Evolutionary conservation across 176 grass and related monocot genomes (phyloP).

Genomic region (Areca catechu): DNA sequence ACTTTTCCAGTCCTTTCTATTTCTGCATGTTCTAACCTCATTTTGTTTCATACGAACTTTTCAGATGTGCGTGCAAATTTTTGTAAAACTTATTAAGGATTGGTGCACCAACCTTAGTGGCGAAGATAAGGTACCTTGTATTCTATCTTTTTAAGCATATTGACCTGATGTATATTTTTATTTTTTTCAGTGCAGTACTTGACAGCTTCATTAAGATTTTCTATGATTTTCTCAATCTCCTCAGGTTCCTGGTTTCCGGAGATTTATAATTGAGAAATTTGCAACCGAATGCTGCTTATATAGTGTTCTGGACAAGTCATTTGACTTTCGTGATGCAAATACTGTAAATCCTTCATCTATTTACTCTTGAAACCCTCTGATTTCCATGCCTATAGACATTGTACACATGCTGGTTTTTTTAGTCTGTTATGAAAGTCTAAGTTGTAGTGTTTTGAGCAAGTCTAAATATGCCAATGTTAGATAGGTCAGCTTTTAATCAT

Average conservation of each 20-base stretch:
- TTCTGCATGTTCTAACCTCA: too few relatives aligned
- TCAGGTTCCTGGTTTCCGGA: constrained; percentile 91
- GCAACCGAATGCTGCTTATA: constrained; percentile 71
- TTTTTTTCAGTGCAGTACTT: too few relatives aligned
- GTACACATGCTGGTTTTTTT: too few relatives aligned
- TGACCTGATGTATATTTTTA: too few relatives aligned
- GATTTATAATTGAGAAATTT: constrained; percentile 85
- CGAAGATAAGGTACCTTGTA: constrained; percentile 61
- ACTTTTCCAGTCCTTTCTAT: too few relatives aligned
- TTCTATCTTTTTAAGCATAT: background rate
- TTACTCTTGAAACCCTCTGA: background rate
- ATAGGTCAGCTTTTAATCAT: too few relatives aligned
- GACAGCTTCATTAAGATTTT: too few relatives aligned
- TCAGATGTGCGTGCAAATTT: constrained; percentile 87
- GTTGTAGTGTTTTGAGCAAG: too few relatives aligned
- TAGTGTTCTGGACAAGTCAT: constrained; percentile 96
- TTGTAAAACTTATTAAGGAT: constrained; percentile 83
- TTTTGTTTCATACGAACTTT: constrained; percentile 19
- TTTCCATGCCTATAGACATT: too few relatives aligned
- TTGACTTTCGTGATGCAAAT: constrained; percentile 85
- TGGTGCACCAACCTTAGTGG: constrained; percentile 64
- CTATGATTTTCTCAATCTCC: constrained; percentile 12
- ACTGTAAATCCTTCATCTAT: constrained; percentile 33
- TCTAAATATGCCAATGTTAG: too few relatives aligned
- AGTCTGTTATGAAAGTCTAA: too few relatives aligned